Base-by-base conservation (phyloP, 2,329 filamentous ascomycete species). In the Fusarium sp. region DNA sequence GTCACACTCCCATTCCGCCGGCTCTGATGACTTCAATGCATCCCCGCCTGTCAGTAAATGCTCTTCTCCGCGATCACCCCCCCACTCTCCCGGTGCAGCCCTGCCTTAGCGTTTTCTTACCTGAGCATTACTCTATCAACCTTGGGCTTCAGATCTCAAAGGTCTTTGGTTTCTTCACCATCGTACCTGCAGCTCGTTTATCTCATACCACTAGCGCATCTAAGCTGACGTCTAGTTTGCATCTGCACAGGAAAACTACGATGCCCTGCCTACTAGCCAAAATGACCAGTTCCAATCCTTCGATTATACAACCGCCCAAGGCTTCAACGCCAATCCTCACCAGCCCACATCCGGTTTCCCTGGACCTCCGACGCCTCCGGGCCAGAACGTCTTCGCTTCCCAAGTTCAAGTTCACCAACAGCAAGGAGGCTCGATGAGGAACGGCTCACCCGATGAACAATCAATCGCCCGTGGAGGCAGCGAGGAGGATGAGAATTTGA, bases 401-500 rank as follows among this genome's bases (percentile, higher is more conserved):
- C 76, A 73, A 27, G 77, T 68, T 63, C 72, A 75, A 18, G 37
- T 27, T 21, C 68, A 63, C 23, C 73, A 72, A 45, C 68, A 69
- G 45, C 72, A 73, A 45, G 73, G 69, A 69, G 45, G 73, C 67
- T 53, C 71, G 20, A 46, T 64, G 68, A 73, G 69, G 30, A 65
- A 70, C 32, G 64, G 62, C 16, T 50, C 78, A 20, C 59, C 72
- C 37, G 82, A 81, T 37, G 81, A 82, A 34, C 64, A 60, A 66
- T 72, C 74, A 74, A 48, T 68, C 72, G 32, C 53, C 21, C 78
- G 76, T 41, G 78, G 74, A 25, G 85, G 82, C 20, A 87, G 87
- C 74, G 88, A 87, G 40, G 87, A 88, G 13, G 87, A 87, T 28
- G 87, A 86, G 47, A 80, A 84, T 53, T 58, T 88, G 74, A 88